Evolutionary conservation across 306 rosid species (phyloP).

Genomic region (Comarum palustre): DNA sequence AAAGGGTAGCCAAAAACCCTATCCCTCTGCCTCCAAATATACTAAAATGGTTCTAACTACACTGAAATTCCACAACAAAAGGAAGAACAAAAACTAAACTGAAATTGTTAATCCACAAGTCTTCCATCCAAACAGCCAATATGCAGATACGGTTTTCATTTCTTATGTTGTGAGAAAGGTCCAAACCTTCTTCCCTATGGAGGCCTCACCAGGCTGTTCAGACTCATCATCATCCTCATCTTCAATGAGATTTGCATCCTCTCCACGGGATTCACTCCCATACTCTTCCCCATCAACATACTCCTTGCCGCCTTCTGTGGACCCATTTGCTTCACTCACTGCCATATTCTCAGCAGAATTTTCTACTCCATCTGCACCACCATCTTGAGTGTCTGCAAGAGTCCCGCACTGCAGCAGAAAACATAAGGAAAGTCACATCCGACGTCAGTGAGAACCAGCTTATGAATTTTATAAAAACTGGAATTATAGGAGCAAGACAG

Average conservation of each 20-base stretch:
- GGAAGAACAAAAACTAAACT: conserved; percentile 29
- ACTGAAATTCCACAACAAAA: conserved; percentile 7
- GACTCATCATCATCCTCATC: conserved; percentile 37
- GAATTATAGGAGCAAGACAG: not conserved
- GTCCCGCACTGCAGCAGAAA: conserved; percentile 43
- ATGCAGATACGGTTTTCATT: conserved; percentile 16
- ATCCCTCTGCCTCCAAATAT: conserved; percentile 41
- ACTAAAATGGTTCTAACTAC: conserved; percentile 45
- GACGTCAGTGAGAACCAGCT: not conserved
- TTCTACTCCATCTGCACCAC: conserved; percentile 36
- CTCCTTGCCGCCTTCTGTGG: conserved; percentile 42
- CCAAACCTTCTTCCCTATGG: conserved; percentile 88
- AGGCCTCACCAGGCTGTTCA: conserved; percentile 72
- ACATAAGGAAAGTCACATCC: not conserved
- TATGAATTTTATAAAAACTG: not conserved
- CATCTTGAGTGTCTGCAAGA: conserved; percentile 39
- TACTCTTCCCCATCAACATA: conserved; percentile 36
- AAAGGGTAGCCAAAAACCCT: conserved; percentile 42
- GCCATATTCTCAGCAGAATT: conserved; percentile 28
- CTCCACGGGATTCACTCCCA: conserved; percentile 56
- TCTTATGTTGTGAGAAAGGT: conserved; percentile 70
- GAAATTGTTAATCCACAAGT: conserved; percentile 45
- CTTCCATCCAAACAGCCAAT: conserved; percentile 43
- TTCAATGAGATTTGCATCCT: conserved; percentile 33
- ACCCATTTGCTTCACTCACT: conserved; percentile 82